Conservation (phyloP, 73 alveolate species). For the Paramecium sonneborni region DNA sequence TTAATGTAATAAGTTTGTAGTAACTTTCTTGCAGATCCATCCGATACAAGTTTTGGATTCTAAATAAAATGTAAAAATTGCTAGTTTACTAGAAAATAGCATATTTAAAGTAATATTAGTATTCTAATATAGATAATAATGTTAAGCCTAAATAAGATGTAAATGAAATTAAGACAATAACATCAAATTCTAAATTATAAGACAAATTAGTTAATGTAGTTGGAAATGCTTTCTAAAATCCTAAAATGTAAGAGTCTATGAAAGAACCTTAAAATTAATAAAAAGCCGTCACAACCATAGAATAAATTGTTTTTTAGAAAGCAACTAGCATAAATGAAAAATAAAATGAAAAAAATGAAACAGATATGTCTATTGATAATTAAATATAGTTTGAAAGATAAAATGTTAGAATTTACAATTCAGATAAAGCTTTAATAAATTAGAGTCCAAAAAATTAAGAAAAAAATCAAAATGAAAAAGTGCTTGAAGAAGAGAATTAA, state of each 20-base stretch:
- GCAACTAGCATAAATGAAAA: neutral
- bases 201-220: neutral
- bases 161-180: neutral
- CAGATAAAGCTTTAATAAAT: neutral
- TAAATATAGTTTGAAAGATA: neutral
- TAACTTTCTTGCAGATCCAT: neutral
- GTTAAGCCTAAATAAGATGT: neutral
- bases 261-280: neutral
- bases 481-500: neutral
- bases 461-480: neutral
- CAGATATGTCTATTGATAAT: neutral
- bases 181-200: neutral
- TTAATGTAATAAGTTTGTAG: neutral
- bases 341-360: neutral
- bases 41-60: neutral
- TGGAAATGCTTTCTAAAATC: neutral
- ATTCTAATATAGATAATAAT: neutral
- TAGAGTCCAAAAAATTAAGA: neutral
- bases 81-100: neutral
- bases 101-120: neutral
- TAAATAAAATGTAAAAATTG: slow-evolving; percentile 32
- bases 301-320: neutral
- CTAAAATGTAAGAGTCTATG: neutral
- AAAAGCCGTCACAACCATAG: neutral
- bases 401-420: neutral